phyloP scores from a whole-genome alignment of 768 basidiomycete genomes.

The Mycena belliarum region DNA sequence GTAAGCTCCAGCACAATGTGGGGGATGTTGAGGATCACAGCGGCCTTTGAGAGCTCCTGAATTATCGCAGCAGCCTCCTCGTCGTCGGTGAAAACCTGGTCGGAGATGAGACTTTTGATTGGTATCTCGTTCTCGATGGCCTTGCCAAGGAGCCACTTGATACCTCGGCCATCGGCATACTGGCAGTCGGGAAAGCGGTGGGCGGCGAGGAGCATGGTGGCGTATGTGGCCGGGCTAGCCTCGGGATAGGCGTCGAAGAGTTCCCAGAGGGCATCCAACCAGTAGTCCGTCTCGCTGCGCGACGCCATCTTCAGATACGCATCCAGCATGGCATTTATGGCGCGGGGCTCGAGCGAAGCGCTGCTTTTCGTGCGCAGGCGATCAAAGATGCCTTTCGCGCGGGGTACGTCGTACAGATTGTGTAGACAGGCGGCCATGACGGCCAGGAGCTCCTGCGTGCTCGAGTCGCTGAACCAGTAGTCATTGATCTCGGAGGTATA shows the following conservation, averaged over 20 bases:
- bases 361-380: slow-evolving; percentile 46
- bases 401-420: slow-evolving; percentile 71
- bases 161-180: not conserved
- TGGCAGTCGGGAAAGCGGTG: slow-evolving; percentile 39
- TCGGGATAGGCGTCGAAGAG: slow-evolving; percentile 52
- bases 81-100: slow-evolving; percentile 54
- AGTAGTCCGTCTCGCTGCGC: slow-evolving; percentile 47
- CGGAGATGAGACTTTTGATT: slow-evolving; percentile 53
- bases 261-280: slow-evolving; percentile 64
- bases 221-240: slow-evolving; percentile 48
- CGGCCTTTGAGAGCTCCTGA: slow-evolving; percentile 56
- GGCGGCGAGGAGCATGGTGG: slow-evolving; percentile 64
- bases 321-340: slow-evolving; percentile 47
- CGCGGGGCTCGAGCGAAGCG: slow-evolving; percentile 47
- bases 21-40: slow-evolving; percentile 54
- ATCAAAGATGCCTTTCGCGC: slow-evolving; percentile 75
- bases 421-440: slow-evolving; percentile 85
- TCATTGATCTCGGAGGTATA: slow-evolving; percentile 40
- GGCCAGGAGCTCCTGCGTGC: slow-evolving; percentile 67
- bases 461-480: slow-evolving; percentile 63
- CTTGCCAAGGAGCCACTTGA: slow-evolving; percentile 37
- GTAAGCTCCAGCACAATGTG: slow-evolving; percentile 58
- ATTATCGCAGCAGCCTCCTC: slow-evolving; percentile 59
- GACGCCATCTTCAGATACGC: slow-evolving; percentile 64
- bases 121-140: slow-evolving; percentile 53